Base-by-base conservation (phyloP, 2,329 filamentous ascomycete genomes). In the Monilinia polystroma region DNA sequence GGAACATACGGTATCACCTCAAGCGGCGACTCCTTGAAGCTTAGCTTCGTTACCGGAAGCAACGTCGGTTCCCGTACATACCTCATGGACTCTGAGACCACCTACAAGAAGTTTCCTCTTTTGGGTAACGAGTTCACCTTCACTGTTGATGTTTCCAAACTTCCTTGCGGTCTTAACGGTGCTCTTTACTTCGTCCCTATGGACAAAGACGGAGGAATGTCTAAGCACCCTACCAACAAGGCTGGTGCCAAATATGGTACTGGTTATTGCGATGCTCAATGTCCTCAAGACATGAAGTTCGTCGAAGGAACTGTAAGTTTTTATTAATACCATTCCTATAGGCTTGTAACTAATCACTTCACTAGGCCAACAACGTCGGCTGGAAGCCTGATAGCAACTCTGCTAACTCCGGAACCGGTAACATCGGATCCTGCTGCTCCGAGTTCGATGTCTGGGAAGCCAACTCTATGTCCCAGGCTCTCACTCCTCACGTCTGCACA, bases 151-250 rank as follows among this genome's bases (percentile, higher is more conserved):
- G 83, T 89, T 57, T 89, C 87, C 43, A 83, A 83, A 70, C 80
- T 90, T 23, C 83, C 84, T 67, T 91, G 89, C 74, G 89, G 89
- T 69, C 79, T 91, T 68, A 91, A 92, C 78, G 89, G 88, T 66
- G 89, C 89, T 60, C 79, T 91, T 52, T 91, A 91, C 79, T 82
- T 90, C 53, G 80, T 84, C 23, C 79, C 84, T 74, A 90, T 90
- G 87, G 81, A 84, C 23, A 78, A 80, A 3, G 83, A 87, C 70
- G 89, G 89, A 71, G 87, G 86, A 49, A 70, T 80, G 69, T 73
- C 77, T 71, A 79, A 80, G 73, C 83, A 72, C 72, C 3, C 58
- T 35, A 78, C 1, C 67, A 86, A 85, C 77, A 79, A 80, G 62
- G 85, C 81, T 32, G 87, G 87, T 66, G 85, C 78, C 41, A 76